A percentile compares a stretch with the other conserved stretches of the same genome.
Evolutionary conservation across 805 yeast genomes (phyloP).

Genomic region (Maudiozyma bulderi): DNA sequence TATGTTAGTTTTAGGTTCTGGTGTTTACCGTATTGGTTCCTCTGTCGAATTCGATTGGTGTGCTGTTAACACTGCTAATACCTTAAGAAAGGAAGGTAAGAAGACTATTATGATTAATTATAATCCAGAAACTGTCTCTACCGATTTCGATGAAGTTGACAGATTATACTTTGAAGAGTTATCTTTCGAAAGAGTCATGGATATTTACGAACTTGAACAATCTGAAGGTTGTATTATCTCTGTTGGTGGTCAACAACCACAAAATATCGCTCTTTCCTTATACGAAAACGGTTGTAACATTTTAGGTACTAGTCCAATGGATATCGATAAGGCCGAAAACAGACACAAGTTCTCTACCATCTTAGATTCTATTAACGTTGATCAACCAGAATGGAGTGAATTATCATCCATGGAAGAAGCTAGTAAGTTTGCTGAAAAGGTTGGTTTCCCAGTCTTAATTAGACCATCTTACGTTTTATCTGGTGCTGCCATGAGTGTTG

Average conservation of each 20-base stretch:
- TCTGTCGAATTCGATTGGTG: constrained; percentile 99
- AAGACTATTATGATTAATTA: constrained; percentile 94
- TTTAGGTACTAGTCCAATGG: constrained; percentile 88
- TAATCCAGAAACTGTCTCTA: constrained; percentile 97
- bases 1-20: constrained; percentile 93
- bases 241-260: constrained; percentile 97
- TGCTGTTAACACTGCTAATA: constrained; percentile 94
- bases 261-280: constrained; percentile 82
- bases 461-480: constrained; percentile 96
- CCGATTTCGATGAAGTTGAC: constrained; percentile 97
- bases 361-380: constrained; percentile 84
- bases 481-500: constrained; percentile 98
- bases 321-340: constrained; percentile 95
- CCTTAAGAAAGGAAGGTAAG: constrained; percentile 77
- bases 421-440: constrained; percentile 70
- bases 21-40: constrained; percentile 97
- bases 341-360: constrained; percentile 95
- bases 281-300: constrained; percentile 78
- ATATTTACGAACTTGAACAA: constrained; percentile 86
- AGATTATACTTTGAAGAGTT: constrained; percentile 93
- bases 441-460: constrained; percentile 90
- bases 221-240: constrained; percentile 89
- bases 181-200: constrained; percentile 92
- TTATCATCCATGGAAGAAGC: constrained; percentile 81
- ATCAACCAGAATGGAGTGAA: constrained; percentile 98